Percentiles rank a stretch among this genome's conserved stretches.
Evolutionary conservation across 805 yeast genomes (phyloP).

Genomic region (Candida endomychidarum): DNA sequence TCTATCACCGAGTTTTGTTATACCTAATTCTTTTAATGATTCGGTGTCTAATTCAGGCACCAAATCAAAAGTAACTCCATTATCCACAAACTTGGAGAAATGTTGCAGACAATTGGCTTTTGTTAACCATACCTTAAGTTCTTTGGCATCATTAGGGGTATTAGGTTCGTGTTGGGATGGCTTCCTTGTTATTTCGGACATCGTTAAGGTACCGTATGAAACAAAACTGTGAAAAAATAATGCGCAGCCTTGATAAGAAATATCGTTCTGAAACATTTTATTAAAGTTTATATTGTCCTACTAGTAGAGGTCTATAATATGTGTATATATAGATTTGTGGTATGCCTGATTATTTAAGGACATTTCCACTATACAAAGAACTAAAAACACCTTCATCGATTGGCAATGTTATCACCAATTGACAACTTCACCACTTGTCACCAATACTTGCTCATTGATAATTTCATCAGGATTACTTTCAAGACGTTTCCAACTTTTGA

Average conservation of each 20-base stretch:
- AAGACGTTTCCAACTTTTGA: constrained; percentile 71
- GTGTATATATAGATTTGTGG: neutral
- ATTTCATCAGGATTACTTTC: constrained; percentile 44
- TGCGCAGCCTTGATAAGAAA: neutral
- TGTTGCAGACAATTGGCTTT: constrained; percentile 36
- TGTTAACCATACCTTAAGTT: constrained; percentile 38
- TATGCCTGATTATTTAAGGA: neutral
- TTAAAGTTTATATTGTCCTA: too few species aligned
- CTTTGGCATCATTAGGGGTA: constrained; percentile 13
- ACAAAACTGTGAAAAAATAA: neutral
- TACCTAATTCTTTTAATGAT: constrained; percentile 70
- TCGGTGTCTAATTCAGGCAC: constrained; percentile 59
- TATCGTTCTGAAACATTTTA: constrained; percentile 3
- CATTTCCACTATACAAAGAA: too few species aligned
- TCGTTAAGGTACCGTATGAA: neutral
- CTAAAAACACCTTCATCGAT: too few species aligned
- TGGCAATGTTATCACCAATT: constrained; percentile 8
- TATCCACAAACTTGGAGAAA: constrained; percentile 35
- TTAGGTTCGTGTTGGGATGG: constrained; percentile 5
- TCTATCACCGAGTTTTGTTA: constrained; percentile 81
- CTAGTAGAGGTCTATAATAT: neutral
- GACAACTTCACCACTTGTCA: constrained; percentile 45
- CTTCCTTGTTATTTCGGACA: constrained; percentile 1
- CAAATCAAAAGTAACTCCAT: constrained; percentile 58
- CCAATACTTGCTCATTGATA: constrained; percentile 54